These are phyloP conservation scores for Clitopilus passeckerianus DNA, from an alignment of 768 basidiomycete species.

Conservation along the genomic window DNA sequence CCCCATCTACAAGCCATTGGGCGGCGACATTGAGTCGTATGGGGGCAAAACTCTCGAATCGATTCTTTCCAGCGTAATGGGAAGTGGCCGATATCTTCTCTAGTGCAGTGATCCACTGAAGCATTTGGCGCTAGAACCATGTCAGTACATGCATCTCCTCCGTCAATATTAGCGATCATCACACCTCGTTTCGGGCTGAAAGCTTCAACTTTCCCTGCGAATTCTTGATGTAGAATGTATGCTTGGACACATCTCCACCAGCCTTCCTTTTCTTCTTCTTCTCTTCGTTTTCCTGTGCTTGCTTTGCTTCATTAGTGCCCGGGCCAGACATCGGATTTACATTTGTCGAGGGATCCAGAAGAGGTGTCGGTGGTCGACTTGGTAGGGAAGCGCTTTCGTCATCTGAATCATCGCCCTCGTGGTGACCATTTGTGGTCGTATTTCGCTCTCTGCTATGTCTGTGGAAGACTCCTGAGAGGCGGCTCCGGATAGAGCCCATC, in stretches of 20 bases:
- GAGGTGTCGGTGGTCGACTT: constrained; percentile 43
- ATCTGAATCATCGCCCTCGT: constrained; percentile 17
- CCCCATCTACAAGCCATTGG: constrained; percentile 98
- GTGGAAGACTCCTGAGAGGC: constrained; percentile 42
- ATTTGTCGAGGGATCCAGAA: constrained; percentile 82
- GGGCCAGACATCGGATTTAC: constrained; percentile 43
- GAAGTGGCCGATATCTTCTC: constrained; percentile 74
- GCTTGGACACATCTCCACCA: constrained; percentile 71
- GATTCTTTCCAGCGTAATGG: constrained; percentile 73
- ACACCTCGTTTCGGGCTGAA: constrained; percentile 80
- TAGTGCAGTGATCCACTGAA: constrained; percentile 92
- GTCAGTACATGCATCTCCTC: constrained; percentile 1
- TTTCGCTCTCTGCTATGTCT: constrained; percentile 16
- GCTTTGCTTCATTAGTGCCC: constrained; percentile 17
- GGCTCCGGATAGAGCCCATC: constrained; percentile 44
- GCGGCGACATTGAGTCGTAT: constrained; percentile 90
- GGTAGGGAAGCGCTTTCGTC: constrained; percentile 27
- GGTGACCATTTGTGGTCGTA: constrained; percentile 8
- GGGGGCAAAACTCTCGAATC: constrained; percentile 95
- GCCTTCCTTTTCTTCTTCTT: constrained; percentile 43
- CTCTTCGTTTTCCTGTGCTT: constrained; percentile 25
- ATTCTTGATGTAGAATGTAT: constrained; percentile 92
- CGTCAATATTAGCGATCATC: not conserved
- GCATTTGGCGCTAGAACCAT: constrained; percentile 75
- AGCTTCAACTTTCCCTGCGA: constrained; percentile 87